Evolutionary conservation across 1,284 basidiomycete genomes (phyloP), one percentile per base, ranked within the genome.

Genomic region (Ganoderma lingzhi): DNA sequence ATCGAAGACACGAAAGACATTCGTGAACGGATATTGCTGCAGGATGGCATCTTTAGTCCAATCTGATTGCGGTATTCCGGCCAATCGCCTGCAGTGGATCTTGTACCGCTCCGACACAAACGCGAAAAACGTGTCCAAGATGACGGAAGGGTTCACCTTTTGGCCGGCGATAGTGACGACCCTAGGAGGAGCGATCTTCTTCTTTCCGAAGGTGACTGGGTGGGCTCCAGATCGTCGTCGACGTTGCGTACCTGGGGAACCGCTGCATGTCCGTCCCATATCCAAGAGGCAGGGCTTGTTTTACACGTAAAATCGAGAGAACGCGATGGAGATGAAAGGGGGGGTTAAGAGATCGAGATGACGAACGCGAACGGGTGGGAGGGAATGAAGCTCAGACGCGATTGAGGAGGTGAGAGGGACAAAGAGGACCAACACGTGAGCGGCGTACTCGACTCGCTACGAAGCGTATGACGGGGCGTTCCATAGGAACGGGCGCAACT

Each of bases 1-100:
- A 74, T 85, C 84, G 64, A 80, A 80, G 15, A 82, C 78, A 45
- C 84, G 80, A 68, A 80, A 85, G 61, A 84, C 80, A 73, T 85
- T 85, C 55, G 82, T 83, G 73, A 84, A 85, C 12, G 79, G 78
- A 64, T 81, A 79, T 0, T 75, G 70, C 1, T 63, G 65, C 14
- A 85, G 74, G 23, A 82, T 79, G 1, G 73, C 66, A 72, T 85
- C 84, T 4, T 77, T 65, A 2, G 82, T 83, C 83, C 83, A 84
- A 17, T 82, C 81, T 23, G 65, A 68, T 15, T 77, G 75, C 41
- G 77, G 67, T 30, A 23, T 28, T 41, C 81, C 81, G 8, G 76
- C 74, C 9, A 79, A 65, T 28, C 82, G 80, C 51, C 76, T 76
- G 55, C 77, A 72, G 63, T 78, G 78, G 4, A 82, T 78, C 0